Evolutionary conservation across 306 rosid genomes (phyloP).

Genomic region (Lathyrus tuberosus): DNA sequence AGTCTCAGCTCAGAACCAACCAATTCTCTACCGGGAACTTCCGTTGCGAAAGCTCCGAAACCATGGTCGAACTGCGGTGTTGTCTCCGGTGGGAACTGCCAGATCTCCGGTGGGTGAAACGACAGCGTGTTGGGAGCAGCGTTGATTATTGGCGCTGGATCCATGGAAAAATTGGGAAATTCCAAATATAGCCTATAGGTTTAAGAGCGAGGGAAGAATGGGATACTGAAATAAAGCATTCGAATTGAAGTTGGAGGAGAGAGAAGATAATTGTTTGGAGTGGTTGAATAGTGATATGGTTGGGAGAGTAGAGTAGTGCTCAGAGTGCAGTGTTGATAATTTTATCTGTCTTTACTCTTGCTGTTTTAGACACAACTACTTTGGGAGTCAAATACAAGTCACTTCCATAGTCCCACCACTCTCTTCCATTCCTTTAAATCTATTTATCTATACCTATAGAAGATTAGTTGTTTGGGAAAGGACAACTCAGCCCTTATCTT

Average conservation of each 20-base stretch:
- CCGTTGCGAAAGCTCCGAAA: conserved; percentile 47
- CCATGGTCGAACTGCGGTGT: conserved; percentile 49
- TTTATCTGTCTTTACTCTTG: conserved; percentile 34
- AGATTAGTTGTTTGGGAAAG: too few species aligned
- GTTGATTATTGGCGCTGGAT: conserved; percentile 69
- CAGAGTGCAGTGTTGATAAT: conserved; percentile 33
- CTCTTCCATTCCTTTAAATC: too few species aligned
- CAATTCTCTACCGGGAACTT: conserved; percentile 45
- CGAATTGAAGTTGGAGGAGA: conserved; percentile 19
- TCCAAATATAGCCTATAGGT: conserved; percentile 5
- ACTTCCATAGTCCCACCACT: conserved; percentile 32
- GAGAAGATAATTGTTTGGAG: background rate
- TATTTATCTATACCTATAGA: too few species aligned
- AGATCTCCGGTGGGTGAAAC: conserved; percentile 71
- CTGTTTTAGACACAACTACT: conserved; percentile 47
- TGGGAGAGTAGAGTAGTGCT: conserved; percentile 37
- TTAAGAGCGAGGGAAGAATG: conserved; percentile 4
- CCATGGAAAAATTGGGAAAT: conserved; percentile 48
- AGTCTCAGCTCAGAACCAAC: conserved; percentile 47
- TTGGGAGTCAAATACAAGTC: conserved; percentile 55
- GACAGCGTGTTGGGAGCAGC: conserved; percentile 51
- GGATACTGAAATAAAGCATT: background rate
- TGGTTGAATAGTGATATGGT: conserved; percentile 44
- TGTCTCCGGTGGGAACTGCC: conserved; percentile 55
- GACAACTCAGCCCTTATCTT: too few species aligned